Base-by-base conservation (phyloP, 768 basidiomycete genomes). In the Vishniacozyma victoriae region DNA sequence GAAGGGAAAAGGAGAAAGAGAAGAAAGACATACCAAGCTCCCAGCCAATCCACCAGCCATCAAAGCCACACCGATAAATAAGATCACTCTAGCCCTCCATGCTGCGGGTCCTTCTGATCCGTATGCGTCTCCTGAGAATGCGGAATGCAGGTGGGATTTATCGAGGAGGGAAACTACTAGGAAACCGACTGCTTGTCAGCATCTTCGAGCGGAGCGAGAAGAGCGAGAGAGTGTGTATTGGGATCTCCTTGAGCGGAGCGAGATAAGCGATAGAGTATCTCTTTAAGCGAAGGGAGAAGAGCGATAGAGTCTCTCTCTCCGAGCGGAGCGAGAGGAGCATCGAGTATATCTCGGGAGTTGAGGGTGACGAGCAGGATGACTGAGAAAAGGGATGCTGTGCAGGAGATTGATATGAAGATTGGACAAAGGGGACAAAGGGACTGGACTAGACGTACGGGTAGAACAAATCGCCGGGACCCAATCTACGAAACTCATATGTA, bases 11-110 rank as follows among this genome's bases (percentile, higher is more conserved):
- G 23, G 18, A 5, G 16, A 27, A 23, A 20, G 20, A 38, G 40
- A 33, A 14, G 25, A 46, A 15, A 12, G 18, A 11, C 2, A 62
- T 65, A 96, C 92, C 68, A 95, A 81, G 65, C 90, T 92, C 41
- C 93, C 95, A n/a, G 93, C 95, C 37, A 97, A 69, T 0, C 95
- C 95, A 6, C 95, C 93, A 2, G 95, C 95, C 90, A 99, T 91
- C 38, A 97, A 71, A 0, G 93, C 91, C 63, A 99, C 95, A 1
- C 93, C 93, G 50, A 96, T 79, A 72, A 99, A 99, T 53, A 97
- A 71, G 65, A 93, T 82, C 56, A 95, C 73, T 24, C 92, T 76
- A 5, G 93, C 93, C 54, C 87, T 77, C 89, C 90, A 95, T 14
- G 95, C 89, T 3, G 88, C 85, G 1, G 82, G 76, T 0, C 87